Evolutionary conservation across 257 asterid species (phyloP).

Genomic region (Linderniella brevidens): DNA sequence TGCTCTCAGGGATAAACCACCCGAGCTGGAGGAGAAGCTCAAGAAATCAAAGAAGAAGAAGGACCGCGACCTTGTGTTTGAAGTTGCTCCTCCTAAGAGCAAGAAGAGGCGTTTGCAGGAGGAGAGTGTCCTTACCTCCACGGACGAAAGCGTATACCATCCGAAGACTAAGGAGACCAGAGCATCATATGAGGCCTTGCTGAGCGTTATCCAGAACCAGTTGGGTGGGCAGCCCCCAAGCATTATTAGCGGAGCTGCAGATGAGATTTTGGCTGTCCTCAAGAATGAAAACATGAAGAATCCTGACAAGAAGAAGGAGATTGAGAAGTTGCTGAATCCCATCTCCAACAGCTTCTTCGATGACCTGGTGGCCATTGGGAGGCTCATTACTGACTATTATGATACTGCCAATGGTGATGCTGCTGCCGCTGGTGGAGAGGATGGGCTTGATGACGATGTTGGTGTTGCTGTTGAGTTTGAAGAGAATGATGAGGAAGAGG

Average conservation of each 20-base stretch:
- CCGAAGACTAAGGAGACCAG: slow-evolving; percentile 51
- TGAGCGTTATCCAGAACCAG: slow-evolving; percentile 44
- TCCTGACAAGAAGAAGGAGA: slow-evolving; percentile 44
- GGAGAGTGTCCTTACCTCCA: slow-evolving; percentile 42
- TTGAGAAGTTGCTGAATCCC: slow-evolving; percentile 42
- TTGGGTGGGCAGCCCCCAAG: slow-evolving; percentile 46
- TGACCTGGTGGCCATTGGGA: slow-evolving; percentile 30
- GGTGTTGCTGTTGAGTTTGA: slow-evolving; percentile 59
- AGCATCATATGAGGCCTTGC: slow-evolving; percentile 52
- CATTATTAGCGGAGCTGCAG: slow-evolving; percentile 52
- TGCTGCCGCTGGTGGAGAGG: slow-evolving; percentile 25
- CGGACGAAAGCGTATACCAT: slow-evolving; percentile 50
- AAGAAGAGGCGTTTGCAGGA: slow-evolving; percentile 45
- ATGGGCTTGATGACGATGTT: slow-evolving; percentile 38
- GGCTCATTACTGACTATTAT: slow-evolving; percentile 31
- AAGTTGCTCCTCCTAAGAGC: slow-evolving; percentile 28
- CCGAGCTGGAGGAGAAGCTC: slow-evolving; percentile 41
- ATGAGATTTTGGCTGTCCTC: slow-evolving; percentile 47
- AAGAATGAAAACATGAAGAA: slow-evolving; percentile 34
- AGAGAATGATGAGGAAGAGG: slow-evolving; percentile 48
- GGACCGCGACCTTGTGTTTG: slow-evolving; percentile 26
- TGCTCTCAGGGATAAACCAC: slow-evolving; percentile 37
- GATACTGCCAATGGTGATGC: slow-evolving; percentile 24
- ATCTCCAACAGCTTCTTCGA: slow-evolving; percentile 24
- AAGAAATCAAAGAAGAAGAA: slow-evolving; percentile 41